Evolutionary conservation across 345 rosid species (phyloP).

Genomic region (Arabis alpina): DNA sequence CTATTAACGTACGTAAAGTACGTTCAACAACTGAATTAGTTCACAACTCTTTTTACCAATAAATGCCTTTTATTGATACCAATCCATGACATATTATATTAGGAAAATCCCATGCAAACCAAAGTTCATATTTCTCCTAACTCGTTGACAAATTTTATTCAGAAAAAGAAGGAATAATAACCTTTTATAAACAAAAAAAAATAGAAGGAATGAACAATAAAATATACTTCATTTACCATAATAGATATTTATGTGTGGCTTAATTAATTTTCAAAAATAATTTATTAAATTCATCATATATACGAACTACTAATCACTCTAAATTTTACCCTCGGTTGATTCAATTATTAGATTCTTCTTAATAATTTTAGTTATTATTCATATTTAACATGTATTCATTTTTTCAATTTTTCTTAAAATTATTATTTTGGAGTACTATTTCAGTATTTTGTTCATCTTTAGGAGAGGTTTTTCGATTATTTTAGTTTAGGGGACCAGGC

Average conservation of each 20-base stretch:
- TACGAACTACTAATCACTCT: no score
- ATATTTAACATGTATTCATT: background rate
- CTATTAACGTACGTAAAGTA: background rate
- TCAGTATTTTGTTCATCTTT: background rate
- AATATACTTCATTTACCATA: background rate
- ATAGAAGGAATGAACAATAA: no score
- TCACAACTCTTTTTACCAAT: slow-evolving; percentile 3
- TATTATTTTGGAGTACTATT: background rate
- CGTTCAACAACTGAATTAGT: slow-evolving; percentile 4
- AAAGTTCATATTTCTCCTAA: slow-evolving; percentile 3
- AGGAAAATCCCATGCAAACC: slow-evolving; percentile 15
- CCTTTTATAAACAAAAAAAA: no score
- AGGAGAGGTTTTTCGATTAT: background rate
- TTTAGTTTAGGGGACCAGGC: slow-evolving; percentile 24
- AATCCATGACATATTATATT: background rate
- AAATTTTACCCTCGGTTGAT: no score
- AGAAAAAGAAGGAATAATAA: background rate
- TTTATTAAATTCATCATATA: no score
- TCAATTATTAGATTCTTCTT: no score
- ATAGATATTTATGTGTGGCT: background rate
- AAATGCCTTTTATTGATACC: background rate
- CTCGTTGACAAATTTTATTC: slow-evolving; percentile 2
- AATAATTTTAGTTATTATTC: background rate
- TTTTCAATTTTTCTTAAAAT: background rate
- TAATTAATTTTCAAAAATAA: background rate